These are phyloP conservation scores for Amanita fuliginea DNA, from an alignment of 768 basidiomycete genomes.

Conservation along the genomic window DNA sequence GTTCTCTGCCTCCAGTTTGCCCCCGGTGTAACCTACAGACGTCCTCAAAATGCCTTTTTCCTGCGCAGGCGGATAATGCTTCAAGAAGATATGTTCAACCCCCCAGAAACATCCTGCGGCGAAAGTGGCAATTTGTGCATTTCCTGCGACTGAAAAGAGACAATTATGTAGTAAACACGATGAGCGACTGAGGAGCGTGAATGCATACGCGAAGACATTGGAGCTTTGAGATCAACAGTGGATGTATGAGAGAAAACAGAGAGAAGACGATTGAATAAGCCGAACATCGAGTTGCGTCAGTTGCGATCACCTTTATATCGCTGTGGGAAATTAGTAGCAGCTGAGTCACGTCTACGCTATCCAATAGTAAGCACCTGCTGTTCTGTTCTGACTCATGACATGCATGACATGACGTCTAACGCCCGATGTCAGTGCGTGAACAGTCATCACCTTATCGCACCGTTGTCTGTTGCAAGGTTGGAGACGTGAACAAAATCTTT, in stretches of 20 bases:
- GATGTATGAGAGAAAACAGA: conserved; percentile 6
- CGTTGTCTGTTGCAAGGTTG: too few species aligned
- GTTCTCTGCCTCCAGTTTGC: conserved; percentile 38
- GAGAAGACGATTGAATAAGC: neutral
- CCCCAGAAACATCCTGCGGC: conserved; percentile 79
- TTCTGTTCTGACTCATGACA: too few species aligned
- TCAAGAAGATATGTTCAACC: conserved; percentile 75
- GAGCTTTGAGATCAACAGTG: conserved; percentile 26
- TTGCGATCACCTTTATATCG: neutral
- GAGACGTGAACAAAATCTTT: too few species aligned
- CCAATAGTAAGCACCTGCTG: too few species aligned
- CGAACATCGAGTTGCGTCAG: neutral
- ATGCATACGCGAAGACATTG: conserved; percentile 28
- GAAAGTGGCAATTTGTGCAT: conserved; percentile 32
- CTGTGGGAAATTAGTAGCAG: too few species aligned
- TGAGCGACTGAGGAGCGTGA: neutral
- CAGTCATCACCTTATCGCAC: too few species aligned
- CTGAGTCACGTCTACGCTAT: too few species aligned
- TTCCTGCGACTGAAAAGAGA: conserved; percentile 6
- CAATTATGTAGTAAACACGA: neutral
- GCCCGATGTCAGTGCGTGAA: too few species aligned
- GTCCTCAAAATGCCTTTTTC: conserved; percentile 70
- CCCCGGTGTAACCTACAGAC: conserved; percentile 74
- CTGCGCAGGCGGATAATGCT: conserved; percentile 60
- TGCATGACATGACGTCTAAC: too few species aligned